Evolutionary conservation across 768 basidiomycete species (phyloP).

Genomic region (Suillus ampliporus): DNA sequence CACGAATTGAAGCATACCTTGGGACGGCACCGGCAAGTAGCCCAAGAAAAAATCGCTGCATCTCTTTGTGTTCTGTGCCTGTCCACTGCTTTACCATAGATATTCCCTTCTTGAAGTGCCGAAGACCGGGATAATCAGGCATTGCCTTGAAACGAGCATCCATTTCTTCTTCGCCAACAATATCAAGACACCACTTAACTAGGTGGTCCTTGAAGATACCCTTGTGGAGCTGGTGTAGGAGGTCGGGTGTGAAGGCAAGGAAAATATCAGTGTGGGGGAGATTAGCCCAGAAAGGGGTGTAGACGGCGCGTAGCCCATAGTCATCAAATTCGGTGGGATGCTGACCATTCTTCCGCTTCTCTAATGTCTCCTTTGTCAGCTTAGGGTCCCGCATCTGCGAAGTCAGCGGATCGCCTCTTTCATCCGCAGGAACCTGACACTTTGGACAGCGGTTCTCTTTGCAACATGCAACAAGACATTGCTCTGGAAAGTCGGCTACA

Average conservation of each 20-base stretch:
- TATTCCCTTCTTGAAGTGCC: slow-evolving; percentile 50
- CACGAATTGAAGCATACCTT: background rate
- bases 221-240: slow-evolving; percentile 55
- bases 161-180: slow-evolving; percentile 19
- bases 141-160: slow-evolving; percentile 21
- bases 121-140: slow-evolving; percentile 17
- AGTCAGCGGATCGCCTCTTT: slow-evolving; percentile 11
- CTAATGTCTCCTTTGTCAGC: background rate
- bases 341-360: slow-evolving; percentile 9
- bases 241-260: slow-evolving; percentile 41
- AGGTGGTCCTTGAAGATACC: slow-evolving; percentile 53
- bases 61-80: slow-evolving; percentile 46
- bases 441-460: slow-evolving; percentile 18
- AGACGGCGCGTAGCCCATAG: background rate
- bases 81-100: slow-evolving; percentile 48
- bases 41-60: slow-evolving; percentile 41
- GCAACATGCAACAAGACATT: slow-evolving; percentile 20
- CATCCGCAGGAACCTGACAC: slow-evolving; percentile 1
- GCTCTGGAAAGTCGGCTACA: slow-evolving; percentile 30
- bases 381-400: slow-evolving; percentile 1
- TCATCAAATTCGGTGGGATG: slow-evolving; percentile 11
- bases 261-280: slow-evolving; percentile 49
- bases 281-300: slow-evolving; percentile 47
- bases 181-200: slow-evolving; percentile 39
- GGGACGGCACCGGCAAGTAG: slow-evolving; percentile 34